phyloP scores from a whole-genome alignment of 2,329 filamentous ascomycete species.

The Penicillium sp. region DNA sequence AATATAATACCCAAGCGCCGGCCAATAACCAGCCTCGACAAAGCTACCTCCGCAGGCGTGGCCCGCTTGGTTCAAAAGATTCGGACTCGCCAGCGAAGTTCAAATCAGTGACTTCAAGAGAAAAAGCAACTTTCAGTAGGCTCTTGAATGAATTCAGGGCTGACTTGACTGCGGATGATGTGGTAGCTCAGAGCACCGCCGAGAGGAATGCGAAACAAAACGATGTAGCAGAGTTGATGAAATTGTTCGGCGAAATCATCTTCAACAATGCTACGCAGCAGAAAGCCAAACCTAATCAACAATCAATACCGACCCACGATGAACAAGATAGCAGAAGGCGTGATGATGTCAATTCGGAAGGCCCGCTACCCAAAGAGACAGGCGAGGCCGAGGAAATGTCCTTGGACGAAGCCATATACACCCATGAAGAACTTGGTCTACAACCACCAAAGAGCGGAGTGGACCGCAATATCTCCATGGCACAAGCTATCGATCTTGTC shows the following conservation, averaged over 20 bases:
- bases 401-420: neutral
- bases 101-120: constrained; percentile 26
- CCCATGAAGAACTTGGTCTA: neutral
- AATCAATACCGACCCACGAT: neutral
- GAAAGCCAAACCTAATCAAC: neutral
- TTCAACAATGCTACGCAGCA: neutral
- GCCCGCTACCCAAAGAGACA: neutral
- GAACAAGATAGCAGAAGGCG: neutral
- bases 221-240: constrained; percentile 30
- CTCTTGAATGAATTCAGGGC: constrained; percentile 24
- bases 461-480: constrained; percentile 21
- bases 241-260: constrained; percentile 9
- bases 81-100: neutral
- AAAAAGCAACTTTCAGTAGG: constrained; percentile 26
- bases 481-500: constrained; percentile 30
- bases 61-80: constrained; percentile 12
- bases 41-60: constrained; percentile 30
- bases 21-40: constrained; percentile 11
- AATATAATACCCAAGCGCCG: neutral
- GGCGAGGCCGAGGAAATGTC: neutral
- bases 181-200: neutral
- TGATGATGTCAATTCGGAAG: neutral
- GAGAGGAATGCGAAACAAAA: constrained; percentile 10
- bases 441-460: constrained; percentile 10
- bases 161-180: neutral